Conservation (phyloP, 1,284 basidiomycete genomes). For the Sanghuangporus weigelae region DNA sequence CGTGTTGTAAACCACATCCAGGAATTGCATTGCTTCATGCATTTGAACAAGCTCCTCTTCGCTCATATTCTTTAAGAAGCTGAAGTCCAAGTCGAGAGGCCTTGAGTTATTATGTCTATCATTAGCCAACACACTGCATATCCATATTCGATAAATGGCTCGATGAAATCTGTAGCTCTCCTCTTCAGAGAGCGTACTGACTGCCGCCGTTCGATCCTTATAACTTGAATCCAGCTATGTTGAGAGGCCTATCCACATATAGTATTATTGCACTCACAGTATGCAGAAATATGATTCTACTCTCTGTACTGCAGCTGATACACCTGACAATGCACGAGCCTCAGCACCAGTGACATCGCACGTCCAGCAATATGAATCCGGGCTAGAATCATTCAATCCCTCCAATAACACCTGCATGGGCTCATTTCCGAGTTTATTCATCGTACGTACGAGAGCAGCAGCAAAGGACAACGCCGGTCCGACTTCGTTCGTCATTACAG, state of each 20-base stretch:
- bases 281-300: constrained; percentile 9
- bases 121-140: neutral
- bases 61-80: neutral
- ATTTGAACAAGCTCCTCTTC: constrained; percentile 2
- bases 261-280: neutral
- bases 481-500: constrained; percentile 7
- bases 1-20: neutral
- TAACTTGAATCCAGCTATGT: neutral
- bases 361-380: constrained; percentile 10
- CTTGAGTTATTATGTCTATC: neutral
- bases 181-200: constrained; percentile 2
- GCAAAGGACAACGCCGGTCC: constrained; percentile 14
- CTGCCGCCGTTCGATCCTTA: constrained; percentile 9
- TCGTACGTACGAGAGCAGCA: constrained; percentile 5
- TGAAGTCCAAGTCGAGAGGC: neutral
- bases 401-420: neutral
- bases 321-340: neutral
- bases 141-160: constrained; percentile 11
- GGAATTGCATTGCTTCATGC: constrained; percentile 1
- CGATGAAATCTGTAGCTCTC: constrained; percentile 11
- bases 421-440: neutral
- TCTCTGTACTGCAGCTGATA: constrained; percentile 1
- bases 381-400: neutral
- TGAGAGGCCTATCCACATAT: neutral
- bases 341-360: neutral